Evolutionary conservation across 805 yeast genomes (phyloP).

Genomic region (Torulaspora indica): DNA sequence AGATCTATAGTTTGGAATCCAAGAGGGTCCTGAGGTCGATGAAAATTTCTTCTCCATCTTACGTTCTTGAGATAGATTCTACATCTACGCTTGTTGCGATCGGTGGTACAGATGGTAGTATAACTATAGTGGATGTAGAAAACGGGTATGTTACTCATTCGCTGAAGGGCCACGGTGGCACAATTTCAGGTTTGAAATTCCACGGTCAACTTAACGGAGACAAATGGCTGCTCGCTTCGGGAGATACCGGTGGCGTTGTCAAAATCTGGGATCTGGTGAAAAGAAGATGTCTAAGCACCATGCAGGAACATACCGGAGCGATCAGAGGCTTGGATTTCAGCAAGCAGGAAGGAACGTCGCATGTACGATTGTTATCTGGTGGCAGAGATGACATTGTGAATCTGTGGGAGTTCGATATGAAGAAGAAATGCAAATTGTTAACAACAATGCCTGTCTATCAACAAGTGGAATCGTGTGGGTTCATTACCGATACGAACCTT

Average conservation of each 20-base stretch:
- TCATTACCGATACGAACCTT: conserved; percentile 42
- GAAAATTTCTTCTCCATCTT: conserved; percentile 74
- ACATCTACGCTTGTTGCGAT: conserved; percentile 85
- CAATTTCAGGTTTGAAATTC: conserved; percentile 71
- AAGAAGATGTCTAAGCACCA: conserved; percentile 59
- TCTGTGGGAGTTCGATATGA: conserved; percentile 51
- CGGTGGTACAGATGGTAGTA: conserved; percentile 92
- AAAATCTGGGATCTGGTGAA: conserved; percentile 63
- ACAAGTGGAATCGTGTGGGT: conserved; percentile 68
- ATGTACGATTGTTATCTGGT: conserved; percentile 56
- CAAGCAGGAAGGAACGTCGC: conserved; percentile 23
- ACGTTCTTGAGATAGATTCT: conserved; percentile 67
- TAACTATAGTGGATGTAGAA: conserved; percentile 87
- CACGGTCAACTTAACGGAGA: conserved; percentile 65
- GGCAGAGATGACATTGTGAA: conserved; percentile 76
- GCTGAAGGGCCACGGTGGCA: conserved; percentile 88
- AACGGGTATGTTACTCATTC: conserved; percentile 86
- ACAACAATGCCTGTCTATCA: conserved; percentile 71
- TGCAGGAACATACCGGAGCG: conserved; percentile 74
- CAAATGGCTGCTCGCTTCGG: conserved; percentile 74
- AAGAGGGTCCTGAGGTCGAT: conserved; percentile 45
- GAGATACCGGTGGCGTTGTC: conserved; percentile 55
- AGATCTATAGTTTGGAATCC: conserved; percentile 46
- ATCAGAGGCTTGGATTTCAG: conserved; percentile 78
- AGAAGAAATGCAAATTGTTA: conserved; percentile 47